A percentile compares a stretch with the other conserved stretches of the same genome.
These are phyloP conservation scores for Moesziomyces sp. DNA, from an alignment of 1,284 basidiomycete genomes.

Conservation along the genomic window DNA sequence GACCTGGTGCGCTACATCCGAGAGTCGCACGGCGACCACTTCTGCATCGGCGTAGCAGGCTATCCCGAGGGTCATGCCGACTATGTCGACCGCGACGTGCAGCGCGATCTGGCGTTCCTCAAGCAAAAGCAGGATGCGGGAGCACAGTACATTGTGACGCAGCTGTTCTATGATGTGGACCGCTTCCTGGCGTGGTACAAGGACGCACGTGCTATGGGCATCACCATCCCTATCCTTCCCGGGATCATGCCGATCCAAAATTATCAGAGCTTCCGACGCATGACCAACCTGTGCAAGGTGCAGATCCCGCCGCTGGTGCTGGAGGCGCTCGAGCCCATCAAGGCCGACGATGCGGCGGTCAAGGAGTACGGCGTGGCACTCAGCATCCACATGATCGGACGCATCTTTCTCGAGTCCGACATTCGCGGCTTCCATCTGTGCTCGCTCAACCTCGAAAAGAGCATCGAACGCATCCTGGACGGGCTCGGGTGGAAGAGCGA, in stretches of 20 bases:
- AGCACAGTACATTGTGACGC: slow-evolving; percentile 94
- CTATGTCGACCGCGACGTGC: slow-evolving; percentile 73
- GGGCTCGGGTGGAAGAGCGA: slow-evolving; percentile 45
- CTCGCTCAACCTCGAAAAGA: slow-evolving; percentile 97
- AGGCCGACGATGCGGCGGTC: slow-evolving; percentile 82
- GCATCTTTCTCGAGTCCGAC: slow-evolving; percentile 73
- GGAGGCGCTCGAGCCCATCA: slow-evolving; percentile 78
- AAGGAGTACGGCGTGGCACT: slow-evolving; percentile 80
- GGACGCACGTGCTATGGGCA: slow-evolving; percentile 73
- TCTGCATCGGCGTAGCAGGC: slow-evolving; percentile 92
- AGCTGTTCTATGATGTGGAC: slow-evolving; percentile 95
- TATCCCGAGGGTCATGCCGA: slow-evolving; percentile 88
- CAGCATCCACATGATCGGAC: slow-evolving; percentile 76
- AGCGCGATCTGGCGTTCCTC: slow-evolving; percentile 80
- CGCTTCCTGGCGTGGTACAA: slow-evolving; percentile 56
- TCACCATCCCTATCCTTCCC: slow-evolving; percentile 89
- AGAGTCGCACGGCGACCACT: slow-evolving; percentile 82
- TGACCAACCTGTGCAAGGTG: slow-evolving; percentile 88
- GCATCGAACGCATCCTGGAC: slow-evolving; percentile 84
- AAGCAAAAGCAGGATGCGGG: slow-evolving; percentile 94
- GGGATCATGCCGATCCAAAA: slow-evolving; percentile 99
- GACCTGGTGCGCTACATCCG: slow-evolving; percentile 94
- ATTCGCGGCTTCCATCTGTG: slow-evolving; percentile 91
- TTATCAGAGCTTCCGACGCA: slow-evolving; percentile 88
- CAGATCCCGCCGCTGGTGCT: slow-evolving; percentile 79